Evolutionary conservation across 768 basidiomycete species (phyloP).

Genomic region (Suillus alpinus): DNA sequence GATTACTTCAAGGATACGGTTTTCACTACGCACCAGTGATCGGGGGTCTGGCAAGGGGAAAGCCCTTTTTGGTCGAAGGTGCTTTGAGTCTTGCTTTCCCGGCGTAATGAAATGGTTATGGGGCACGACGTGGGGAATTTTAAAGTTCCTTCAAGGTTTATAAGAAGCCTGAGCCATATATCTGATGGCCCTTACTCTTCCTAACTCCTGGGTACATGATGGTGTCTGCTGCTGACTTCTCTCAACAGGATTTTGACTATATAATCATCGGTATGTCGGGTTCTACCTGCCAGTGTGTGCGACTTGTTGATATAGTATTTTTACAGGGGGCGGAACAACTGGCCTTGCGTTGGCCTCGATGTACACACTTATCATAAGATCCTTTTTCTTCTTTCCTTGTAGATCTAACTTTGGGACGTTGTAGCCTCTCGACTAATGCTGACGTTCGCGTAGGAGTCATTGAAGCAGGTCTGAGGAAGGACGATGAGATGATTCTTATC

Average conservation of each 20-base stretch:
- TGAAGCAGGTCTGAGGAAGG: conserved; percentile 14
- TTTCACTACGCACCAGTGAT: no score
- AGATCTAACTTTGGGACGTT: neutral
- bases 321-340: conserved; percentile 14
- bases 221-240: conserved; percentile 10
- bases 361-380: neutral
- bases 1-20: no score
- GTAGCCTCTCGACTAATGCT: conserved; percentile 11
- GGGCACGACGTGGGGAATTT: neutral
- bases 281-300: neutral
- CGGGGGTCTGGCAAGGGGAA: no score
- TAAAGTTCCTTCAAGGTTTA: neutral
- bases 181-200: neutral
- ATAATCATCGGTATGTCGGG: conserved; percentile 15
- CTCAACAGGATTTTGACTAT: conserved; percentile 14
- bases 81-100: no score
- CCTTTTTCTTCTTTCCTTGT: neutral
- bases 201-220: neutral
- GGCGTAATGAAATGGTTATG: no score
- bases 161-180: neutral
- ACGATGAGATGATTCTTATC: conserved; percentile 12
- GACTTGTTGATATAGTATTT: neutral
- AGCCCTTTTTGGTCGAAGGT: no score
- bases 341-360: conserved; percentile 15
- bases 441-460: conserved; percentile 12